Percentiles rank a stretch among this genome's conserved stretches.
Conservation (phyloP, 2,329 filamentous ascomycete species). For the Ampelomyces quisqualis region DNA sequence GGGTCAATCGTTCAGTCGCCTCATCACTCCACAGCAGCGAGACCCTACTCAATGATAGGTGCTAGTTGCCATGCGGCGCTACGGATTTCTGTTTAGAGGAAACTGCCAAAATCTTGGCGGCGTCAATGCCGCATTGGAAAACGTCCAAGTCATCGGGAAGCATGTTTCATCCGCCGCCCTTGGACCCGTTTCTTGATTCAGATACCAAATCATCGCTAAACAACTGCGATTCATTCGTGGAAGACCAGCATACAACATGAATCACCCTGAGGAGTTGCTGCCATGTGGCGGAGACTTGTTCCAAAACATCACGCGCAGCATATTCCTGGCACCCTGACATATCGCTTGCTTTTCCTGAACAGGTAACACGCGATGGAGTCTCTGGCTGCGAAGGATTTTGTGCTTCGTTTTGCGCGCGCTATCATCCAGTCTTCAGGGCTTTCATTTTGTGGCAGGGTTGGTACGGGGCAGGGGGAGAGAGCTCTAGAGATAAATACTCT, state of each 20-base stretch:
- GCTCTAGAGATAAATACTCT: constrained; percentile 23
- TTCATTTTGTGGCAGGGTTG: constrained; percentile 7
- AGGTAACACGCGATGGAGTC: constrained; percentile 14
- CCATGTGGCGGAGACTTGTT: constrained; percentile 12
- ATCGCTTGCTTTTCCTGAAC: constrained; percentile 23
- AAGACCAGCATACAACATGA: background rate
- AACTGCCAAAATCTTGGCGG: constrained; percentile 28
- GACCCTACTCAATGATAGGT: constrained; percentile 15
- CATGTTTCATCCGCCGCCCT: constrained; percentile 23
- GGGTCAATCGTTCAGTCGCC: no score
- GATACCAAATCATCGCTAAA: no score
- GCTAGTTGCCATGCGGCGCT: constrained; percentile 14
- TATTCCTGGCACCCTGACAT: constrained; percentile 22
- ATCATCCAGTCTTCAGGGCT: constrained; percentile 14
- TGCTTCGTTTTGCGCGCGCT: constrained; percentile 18
- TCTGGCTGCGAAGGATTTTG: constrained; percentile 7
- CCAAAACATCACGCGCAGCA: constrained; percentile 15
- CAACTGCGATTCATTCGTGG: background rate
- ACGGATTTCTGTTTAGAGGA: constrained; percentile 17
- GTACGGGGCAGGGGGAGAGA: constrained; percentile 5
- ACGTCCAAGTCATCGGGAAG: constrained; percentile 16
- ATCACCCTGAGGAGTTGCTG: background rate
- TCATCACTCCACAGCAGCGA: background rate
- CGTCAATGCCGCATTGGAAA: constrained; percentile 12
- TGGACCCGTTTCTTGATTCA: constrained; percentile 1